Conservation (phyloP, 345 rosid species). For the Diplotaxis tenuifolia region DNA sequence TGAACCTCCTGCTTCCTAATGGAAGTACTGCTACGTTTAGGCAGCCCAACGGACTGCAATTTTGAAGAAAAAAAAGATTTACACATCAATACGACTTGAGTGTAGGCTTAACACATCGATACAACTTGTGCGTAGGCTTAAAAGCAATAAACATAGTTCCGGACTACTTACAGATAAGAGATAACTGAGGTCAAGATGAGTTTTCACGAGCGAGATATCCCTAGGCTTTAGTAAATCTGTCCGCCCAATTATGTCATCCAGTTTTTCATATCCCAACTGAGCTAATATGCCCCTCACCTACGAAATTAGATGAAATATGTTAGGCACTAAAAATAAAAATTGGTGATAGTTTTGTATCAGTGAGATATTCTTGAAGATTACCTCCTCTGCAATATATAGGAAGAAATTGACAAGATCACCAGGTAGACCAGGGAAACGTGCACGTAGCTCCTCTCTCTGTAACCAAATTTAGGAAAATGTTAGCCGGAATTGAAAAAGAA, state of each 20-base stretch:
- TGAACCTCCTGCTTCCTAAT: constrained; percentile 92
- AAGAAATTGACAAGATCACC: constrained; percentile 98
- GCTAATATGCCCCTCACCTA: constrained; percentile 96
- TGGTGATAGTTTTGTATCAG: not conserved
- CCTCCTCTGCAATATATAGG: constrained; percentile 98
- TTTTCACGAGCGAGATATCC: constrained; percentile 92
- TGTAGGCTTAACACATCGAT: constrained; percentile 5
- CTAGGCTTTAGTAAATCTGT: constrained; percentile 74
- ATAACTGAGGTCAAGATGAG: constrained; percentile 89
- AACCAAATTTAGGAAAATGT: constrained; percentile 10
- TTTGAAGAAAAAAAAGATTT: constrained; percentile 10
- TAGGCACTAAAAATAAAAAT: not conserved
- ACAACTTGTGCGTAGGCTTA: not conserved
- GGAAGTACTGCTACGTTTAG: constrained; percentile 84
- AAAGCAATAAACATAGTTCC: not conserved
- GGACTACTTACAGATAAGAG: constrained; percentile 58
- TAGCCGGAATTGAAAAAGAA: constrained; percentile 12
- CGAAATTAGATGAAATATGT: constrained; percentile 16
- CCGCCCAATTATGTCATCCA: constrained; percentile 89
- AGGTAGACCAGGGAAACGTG: constrained; percentile 98
- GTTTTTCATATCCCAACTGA: constrained; percentile 81
- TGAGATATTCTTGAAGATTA: constrained; percentile 27
- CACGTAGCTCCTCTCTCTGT: constrained; percentile 95
- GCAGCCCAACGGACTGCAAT: constrained; percentile 74
- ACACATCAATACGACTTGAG: constrained; percentile 1